These are phyloP conservation scores for Trichoderma citrinoviride DNA, from an alignment of 2,329 filamentous ascomycete genomes.

Conservation along the genomic window DNA sequence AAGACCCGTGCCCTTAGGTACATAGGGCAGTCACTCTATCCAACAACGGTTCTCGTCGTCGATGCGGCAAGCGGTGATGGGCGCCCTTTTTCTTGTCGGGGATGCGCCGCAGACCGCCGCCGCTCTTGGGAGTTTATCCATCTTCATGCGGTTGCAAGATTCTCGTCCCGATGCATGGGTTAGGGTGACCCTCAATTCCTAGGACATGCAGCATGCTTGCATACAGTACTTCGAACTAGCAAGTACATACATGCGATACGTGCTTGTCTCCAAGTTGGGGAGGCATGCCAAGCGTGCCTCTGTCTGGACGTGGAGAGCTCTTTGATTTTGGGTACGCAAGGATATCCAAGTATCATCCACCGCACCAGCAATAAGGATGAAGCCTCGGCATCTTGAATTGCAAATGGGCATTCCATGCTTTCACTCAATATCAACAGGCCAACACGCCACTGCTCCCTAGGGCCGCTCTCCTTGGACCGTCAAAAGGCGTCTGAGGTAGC, in stretches of 20 bases:
- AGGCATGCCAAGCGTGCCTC: background rate
- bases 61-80: background rate
- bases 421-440: background rate
- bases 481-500: background rate
- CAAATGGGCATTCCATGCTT: background rate
- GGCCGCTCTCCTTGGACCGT: background rate
- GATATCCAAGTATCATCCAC: background rate
- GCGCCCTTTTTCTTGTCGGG: background rate
- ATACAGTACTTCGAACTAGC: background rate
- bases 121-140: background rate
- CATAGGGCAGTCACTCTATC: background rate
- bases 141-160: background rate
- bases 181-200: background rate
- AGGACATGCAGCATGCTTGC: background rate
- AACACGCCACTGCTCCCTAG: background rate
- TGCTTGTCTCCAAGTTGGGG: too few species aligned
- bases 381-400: background rate
- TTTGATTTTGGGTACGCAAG: background rate
- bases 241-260: too few species aligned
- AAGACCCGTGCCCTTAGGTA: background rate
- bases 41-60: background rate
- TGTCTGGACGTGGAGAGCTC: background rate
- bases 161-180: background rate
- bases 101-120: background rate
- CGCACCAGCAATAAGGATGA: background rate